phyloP scores from a whole-genome alignment of 257 asterid genomes.

The Coffea canephora region DNA sequence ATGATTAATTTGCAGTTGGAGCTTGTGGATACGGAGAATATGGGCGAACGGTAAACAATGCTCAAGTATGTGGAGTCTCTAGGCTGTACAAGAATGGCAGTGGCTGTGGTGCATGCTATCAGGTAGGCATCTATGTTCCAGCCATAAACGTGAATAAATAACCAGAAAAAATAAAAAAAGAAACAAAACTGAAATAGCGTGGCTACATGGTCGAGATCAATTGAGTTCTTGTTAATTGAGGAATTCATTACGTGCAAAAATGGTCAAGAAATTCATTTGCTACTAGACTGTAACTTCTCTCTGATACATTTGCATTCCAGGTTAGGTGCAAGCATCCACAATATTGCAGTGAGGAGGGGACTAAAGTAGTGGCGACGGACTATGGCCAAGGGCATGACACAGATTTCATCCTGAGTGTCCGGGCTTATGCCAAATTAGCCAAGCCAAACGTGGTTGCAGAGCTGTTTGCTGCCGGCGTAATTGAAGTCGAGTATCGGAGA shows the following conservation, averaged over 20 bases:
- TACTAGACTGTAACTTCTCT: too few species aligned
- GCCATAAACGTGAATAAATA: too few species aligned
- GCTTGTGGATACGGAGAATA: not conserved
- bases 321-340: not conserved
- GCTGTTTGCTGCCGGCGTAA: not conserved
- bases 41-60: not conserved
- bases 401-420: not conserved
- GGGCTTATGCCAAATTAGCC: not conserved
- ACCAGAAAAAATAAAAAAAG: too few species aligned
- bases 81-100: not conserved
- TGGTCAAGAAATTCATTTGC: too few species aligned
- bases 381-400: not conserved
- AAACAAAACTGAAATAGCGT: too few species aligned
- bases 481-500: not conserved
- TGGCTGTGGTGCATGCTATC: not conserved
- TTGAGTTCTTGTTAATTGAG: too few species aligned
- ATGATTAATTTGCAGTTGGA: not conserved
- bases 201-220: too few species aligned
- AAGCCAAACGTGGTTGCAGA: not conserved
- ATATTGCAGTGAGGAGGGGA: not conserved
- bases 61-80: not conserved
- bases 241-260: too few species aligned
- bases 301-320: not conserved
- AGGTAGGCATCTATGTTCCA: not conserved
- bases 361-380: not conserved